These are phyloP conservation scores for Annulohypoxylon bovei DNA, from an alignment of 495 filamentous ascomycete species.

Conservation along the genomic window DNA sequence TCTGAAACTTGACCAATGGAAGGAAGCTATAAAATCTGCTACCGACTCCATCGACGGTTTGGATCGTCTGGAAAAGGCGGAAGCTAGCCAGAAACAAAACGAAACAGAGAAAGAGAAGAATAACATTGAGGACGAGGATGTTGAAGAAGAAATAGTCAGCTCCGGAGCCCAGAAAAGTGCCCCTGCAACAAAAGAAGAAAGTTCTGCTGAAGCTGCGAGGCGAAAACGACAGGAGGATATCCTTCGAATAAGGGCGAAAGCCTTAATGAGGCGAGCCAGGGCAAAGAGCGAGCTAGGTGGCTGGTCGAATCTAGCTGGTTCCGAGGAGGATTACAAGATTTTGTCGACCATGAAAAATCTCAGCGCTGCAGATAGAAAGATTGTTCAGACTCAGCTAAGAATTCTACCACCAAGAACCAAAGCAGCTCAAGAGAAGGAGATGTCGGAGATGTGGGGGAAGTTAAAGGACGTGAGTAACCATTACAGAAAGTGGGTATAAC, in stretches of 20 bases:
- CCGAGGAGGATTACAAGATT: conserved; percentile 77
- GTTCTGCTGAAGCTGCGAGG: conserved; percentile 39
- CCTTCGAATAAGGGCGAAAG: conserved; percentile 81
- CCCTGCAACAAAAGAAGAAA: conserved; percentile 54
- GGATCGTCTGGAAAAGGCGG: conserved; percentile 61
- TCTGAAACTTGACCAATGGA: conserved; percentile 87
- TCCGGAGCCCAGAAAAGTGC: conserved; percentile 60
- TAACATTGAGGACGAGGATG: conserved; percentile 67
- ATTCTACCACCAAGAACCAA: conserved; percentile 73
- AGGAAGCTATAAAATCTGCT: conserved; percentile 79
- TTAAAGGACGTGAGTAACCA: conserved; percentile 76
- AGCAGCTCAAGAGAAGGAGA: conserved; percentile 82
- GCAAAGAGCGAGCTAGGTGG: conserved; percentile 74
- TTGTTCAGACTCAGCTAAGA: conserved; percentile 71
- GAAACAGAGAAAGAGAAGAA: conserved; percentile 48
- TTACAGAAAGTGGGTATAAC: neutral
- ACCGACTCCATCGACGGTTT: conserved; percentile 77
- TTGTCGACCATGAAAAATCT: conserved; percentile 68
- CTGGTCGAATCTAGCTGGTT: conserved; percentile 85
- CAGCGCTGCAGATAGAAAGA: conserved; percentile 67
- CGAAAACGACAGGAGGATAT: conserved; percentile 67
- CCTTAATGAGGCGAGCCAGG: conserved; percentile 83
- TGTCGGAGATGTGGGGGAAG: conserved; percentile 96
- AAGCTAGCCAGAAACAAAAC: conserved; percentile 25
- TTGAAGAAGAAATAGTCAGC: conserved; percentile 67